phyloP scores from a whole-genome alignment of 805 yeast species.

The Wickerhamiella azymoides region DNA sequence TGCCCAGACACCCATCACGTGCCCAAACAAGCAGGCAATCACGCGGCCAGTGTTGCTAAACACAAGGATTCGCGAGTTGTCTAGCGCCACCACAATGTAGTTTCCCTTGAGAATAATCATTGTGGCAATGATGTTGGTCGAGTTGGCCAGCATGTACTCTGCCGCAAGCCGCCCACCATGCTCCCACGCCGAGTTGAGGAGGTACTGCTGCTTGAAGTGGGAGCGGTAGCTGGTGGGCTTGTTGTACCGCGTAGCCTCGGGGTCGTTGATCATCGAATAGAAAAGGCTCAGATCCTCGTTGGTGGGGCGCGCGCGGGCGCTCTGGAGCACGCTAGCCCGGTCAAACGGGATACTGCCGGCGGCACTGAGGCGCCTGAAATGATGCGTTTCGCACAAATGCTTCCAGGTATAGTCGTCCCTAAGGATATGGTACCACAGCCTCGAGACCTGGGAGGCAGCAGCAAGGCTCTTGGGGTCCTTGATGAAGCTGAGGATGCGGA shows the following conservation, averaged over 20 bases:
- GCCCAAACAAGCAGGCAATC: slow-evolving; percentile 89
- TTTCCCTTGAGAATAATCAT: slow-evolving; percentile 25
- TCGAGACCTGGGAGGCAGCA: slow-evolving; percentile 82
- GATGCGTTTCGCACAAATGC: slow-evolving; percentile 26
- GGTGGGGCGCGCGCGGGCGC: background rate
- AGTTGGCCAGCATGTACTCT: slow-evolving; percentile 25
- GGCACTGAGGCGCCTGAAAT: slow-evolving; percentile 26
- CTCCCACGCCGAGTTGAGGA: slow-evolving; percentile 29
- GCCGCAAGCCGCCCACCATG: slow-evolving; percentile 30
- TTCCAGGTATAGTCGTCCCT: slow-evolving; percentile 33
- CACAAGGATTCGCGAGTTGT: slow-evolving; percentile 31
- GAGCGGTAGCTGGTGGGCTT: slow-evolving; percentile 27
- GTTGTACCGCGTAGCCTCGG: slow-evolving; percentile 21
- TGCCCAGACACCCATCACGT: slow-evolving; percentile 97
- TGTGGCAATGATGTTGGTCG: slow-evolving; percentile 28
- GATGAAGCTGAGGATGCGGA: slow-evolving; percentile 69
- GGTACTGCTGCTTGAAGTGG: slow-evolving; percentile 29
- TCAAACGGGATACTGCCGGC: slow-evolving; percentile 17
- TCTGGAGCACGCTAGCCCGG: background rate
- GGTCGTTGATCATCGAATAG: slow-evolving; percentile 23
- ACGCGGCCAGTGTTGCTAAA: slow-evolving; percentile 29
- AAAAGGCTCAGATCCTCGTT: slow-evolving; percentile 12
- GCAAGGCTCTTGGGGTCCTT: slow-evolving; percentile 77
- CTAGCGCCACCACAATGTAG: slow-evolving; percentile 31
- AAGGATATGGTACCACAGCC: slow-evolving; percentile 47